Base-by-base conservation (phyloP, 345 rosid species). In the Bruguiera gymnorhiza region DNA sequence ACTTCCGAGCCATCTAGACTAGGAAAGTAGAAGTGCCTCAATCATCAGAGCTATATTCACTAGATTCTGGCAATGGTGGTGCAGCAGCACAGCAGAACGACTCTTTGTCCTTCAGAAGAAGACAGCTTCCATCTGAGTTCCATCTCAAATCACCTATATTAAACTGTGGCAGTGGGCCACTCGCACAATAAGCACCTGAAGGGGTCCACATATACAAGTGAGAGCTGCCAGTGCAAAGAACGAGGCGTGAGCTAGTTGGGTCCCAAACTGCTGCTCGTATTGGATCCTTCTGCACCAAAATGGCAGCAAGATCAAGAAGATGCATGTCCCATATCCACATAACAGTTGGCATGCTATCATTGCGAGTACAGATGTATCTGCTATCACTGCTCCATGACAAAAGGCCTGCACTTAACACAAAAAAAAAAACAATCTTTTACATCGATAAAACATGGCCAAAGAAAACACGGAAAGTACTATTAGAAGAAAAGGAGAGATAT, bases 121-220 rank as follows among this genome's bases (percentile, higher is more conserved):
- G 92, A 75, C 98, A 95, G 62, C 98, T 95, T 74, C 99, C 99
- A 63, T 90, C 89, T 20, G 87, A 77, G 73, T 90, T 95, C 97
- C 99, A 92, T 78, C 90, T 95, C 70, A 95, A 82, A 82, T 95
- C 99, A 11, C 79, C 76, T 64, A 92, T 79, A 58, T 75, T 77
- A 70, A 95, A 90, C 62, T 87, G 89, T 0, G 92, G 87, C 34
- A 90, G 82, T 0, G 97, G 99, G 68, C 81, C 86, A 66, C 88
- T 86, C 34, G 92, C 82, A 60, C 97, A 92, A 84, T 81, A 95
- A n/a, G 99, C 97, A 76, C 97, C 98, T 0, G 96, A 84, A 67
- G 97, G 97, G 64, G 92, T 85, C 99, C 99, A 95, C 96, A 95
- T 90, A 75, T 95, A 95, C 73, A 92, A 72, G 82, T 95, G 96